phyloP scores from a whole-genome alignment of 129 eudicot species.

The Pseudognaphalium luteoalbum region DNA sequence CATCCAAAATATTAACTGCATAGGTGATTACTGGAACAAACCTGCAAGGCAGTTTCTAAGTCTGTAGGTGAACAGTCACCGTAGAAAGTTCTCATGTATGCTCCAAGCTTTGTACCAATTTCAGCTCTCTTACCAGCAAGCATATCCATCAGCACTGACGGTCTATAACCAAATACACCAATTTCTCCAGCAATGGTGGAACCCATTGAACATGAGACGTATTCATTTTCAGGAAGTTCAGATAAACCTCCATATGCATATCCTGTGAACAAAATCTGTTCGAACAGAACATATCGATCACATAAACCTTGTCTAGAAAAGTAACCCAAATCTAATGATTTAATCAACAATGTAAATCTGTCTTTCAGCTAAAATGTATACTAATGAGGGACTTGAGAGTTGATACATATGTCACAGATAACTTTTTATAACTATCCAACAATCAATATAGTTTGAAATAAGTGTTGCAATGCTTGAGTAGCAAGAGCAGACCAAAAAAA shows the following conservation, averaged over 20 bases:
- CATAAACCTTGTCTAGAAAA: constrained; percentile 2
- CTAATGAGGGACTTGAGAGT: not conserved
- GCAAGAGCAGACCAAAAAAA: not conserved
- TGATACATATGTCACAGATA: not conserved
- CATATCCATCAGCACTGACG: constrained; percentile 84
- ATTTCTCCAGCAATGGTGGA: constrained; percentile 96
- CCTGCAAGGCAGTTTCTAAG: constrained; percentile 95
- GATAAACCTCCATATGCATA: constrained; percentile 96
- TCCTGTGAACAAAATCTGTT: constrained; percentile 85
- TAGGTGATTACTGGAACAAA: constrained; percentile 29
- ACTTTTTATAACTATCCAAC: not conserved
- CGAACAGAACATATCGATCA: constrained; percentile 32
- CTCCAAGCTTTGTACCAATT: constrained; percentile 89
- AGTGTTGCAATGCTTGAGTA: not conserved
- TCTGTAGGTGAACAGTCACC: constrained; percentile 97
- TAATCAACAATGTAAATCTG: no score
- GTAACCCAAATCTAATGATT: not conserved
- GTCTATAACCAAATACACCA: constrained; percentile 89
- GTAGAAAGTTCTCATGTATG: constrained; percentile 88
- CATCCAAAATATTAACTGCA: constrained; percentile 15
- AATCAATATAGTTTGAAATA: not conserved
- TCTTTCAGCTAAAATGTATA: not conserved
- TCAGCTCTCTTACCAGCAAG: constrained; percentile 98
- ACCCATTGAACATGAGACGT: constrained; percentile 87
- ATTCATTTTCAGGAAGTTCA: constrained; percentile 85